Conservation (phyloP, 257 asterid genomes). For the Jaltomata sinuosa region DNA sequence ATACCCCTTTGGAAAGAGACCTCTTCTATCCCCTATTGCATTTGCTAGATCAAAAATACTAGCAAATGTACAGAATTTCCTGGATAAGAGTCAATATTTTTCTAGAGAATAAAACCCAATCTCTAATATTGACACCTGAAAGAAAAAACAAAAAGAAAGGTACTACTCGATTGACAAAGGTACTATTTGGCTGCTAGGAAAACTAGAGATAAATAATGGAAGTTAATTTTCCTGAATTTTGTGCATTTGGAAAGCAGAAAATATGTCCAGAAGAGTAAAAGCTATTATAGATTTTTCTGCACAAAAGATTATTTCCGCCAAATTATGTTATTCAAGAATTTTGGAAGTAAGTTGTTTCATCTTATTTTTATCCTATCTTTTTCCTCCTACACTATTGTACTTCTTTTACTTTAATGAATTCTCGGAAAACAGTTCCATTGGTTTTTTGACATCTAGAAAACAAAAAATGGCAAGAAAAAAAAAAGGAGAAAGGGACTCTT, state of each 20-base stretch:
- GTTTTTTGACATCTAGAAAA: background rate
- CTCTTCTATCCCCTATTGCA: background rate
- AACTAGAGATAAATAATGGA: background rate
- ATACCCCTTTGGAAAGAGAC: background rate
- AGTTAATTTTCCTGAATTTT: background rate
- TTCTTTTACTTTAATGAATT: background rate
- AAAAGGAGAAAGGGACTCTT: background rate
- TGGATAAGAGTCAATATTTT: background rate
- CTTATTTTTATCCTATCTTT: background rate
- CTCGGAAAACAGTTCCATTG: background rate
- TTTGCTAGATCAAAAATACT: background rate
- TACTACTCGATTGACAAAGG: background rate
- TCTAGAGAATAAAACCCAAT: background rate
- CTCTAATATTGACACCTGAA: background rate
- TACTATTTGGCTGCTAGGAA: background rate
- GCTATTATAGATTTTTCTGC: background rate
- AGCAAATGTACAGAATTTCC: background rate
- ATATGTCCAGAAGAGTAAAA: background rate
- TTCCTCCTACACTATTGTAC: background rate
- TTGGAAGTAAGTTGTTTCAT: background rate
- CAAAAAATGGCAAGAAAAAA: background rate
- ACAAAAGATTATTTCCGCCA: background rate
- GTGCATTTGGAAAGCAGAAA: background rate
- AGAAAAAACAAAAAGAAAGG: background rate
- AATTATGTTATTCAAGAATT: background rate